Evolutionary conservation across 176 grass and related monocot species (phyloP), one percentile per base, ranked within the genome.

Genomic region (Cenchrus americanus): DNA sequence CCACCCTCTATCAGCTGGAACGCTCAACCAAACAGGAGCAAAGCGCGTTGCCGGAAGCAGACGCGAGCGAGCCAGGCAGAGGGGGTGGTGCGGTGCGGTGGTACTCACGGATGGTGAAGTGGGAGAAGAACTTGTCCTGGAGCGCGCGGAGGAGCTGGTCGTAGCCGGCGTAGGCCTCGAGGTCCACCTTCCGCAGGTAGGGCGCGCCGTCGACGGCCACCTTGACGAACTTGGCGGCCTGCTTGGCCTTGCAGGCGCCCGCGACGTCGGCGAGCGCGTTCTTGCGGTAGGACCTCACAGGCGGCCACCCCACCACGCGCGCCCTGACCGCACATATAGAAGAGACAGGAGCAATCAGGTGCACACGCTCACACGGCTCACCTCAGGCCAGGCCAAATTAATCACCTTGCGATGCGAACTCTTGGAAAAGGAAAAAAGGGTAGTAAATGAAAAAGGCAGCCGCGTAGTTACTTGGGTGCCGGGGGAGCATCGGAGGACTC

Each of bases 111-210:
- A 95, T 93, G n/a, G 96, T 94, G 70, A 99, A 99, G 85, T 94
- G 94, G 80, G 93, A 92, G 89, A 90, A 96, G 91, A 99, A 99
- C 93, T 96, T 99, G 62, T 92, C 93, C 83, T 94, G 93, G 13
- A 99, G 92, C 30, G 93, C 86, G 30, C 81, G 87, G 37, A 99
- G 86, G 78, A 99, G 91, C 69, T 86, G 87, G 73, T 92, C 87
- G 82, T 99, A 99, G 21, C 88, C 89, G 3, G 77, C 58, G 80
- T 99, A 88, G 10, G 86, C 86, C 86, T 91, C 88, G 47, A 99
- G 76, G 82, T 99, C 90, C 57, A 99, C 97, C 91, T 99, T 99
- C 46, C 97, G 84, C 49, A 99, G 92, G 82, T 96, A 99, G 0
- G 93, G 97, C 23, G 93, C 91, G 15, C 97, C 97, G 42, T 99